Conservation (phyloP, 1,139 yeast genomes). For the Diutina siamensis region DNA sequence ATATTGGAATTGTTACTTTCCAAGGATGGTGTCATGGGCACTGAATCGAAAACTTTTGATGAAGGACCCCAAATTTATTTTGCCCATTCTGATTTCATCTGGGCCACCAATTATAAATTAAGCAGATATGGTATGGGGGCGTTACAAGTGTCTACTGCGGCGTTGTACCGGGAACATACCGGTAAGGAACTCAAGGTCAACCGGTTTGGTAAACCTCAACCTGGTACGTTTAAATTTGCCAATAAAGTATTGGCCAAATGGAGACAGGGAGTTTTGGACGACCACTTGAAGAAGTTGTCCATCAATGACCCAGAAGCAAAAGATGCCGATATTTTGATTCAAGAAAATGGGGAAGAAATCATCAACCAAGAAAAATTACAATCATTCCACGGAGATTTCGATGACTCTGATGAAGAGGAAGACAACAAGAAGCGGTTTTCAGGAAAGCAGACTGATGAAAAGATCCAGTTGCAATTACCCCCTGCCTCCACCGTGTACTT, state of each 20-base stretch:
- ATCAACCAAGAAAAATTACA: constrained; percentile 35
- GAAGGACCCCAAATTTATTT: constrained; percentile 77
- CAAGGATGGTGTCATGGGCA: constrained; percentile 74
- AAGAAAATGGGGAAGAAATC: constrained; percentile 38
- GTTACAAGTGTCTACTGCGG: constrained; percentile 73
- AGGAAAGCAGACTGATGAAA: constrained; percentile 20
- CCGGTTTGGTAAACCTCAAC: constrained; percentile 77
- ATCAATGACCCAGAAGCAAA: constrained; percentile 34
- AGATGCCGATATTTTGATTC: constrained; percentile 36
- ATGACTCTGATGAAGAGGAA: constrained; percentile 23
- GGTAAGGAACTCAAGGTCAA: constrained; percentile 68
- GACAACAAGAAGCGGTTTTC: constrained; percentile 16
- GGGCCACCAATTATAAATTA: constrained; percentile 77
- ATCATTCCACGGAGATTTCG: constrained; percentile 19
- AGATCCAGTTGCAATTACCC: constrained; percentile 49
- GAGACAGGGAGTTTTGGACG: constrained; percentile 71
- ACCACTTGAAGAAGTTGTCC: constrained; percentile 48
- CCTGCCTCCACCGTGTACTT: constrained; percentile 80
- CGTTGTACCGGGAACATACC: constrained; percentile 68
- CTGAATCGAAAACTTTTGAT: constrained; percentile 51
- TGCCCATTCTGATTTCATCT: constrained; percentile 80
- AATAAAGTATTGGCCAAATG: constrained; percentile 62
- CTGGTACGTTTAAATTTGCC: constrained; percentile 73
- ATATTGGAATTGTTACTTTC: constrained; percentile 67
- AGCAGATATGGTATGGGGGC: constrained; percentile 89